Evolutionary conservation across 805 yeast species (phyloP).

Genomic region (Ogataea dorogensis): DNA sequence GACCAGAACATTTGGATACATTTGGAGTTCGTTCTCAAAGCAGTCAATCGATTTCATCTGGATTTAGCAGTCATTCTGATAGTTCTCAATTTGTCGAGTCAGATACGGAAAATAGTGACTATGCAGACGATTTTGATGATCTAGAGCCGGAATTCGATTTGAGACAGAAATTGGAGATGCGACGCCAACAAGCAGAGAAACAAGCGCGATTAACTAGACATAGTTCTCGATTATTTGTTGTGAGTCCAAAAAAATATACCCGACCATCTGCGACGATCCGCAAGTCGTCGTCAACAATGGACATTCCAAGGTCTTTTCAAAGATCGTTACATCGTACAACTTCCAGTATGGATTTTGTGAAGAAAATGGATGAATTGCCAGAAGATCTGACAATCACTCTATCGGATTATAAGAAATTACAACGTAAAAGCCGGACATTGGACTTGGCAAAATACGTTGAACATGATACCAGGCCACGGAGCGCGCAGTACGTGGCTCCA

Average conservation of each 20-base stretch:
- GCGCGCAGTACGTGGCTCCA: slow-evolving; percentile 10
- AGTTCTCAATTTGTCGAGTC: slow-evolving; percentile 26
- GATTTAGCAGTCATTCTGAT: slow-evolving; percentile 20
- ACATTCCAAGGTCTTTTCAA: slow-evolving; percentile 20
- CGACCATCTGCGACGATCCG: too few relatives aligned
- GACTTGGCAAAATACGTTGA: slow-evolving; percentile 32
- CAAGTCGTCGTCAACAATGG: slow-evolving; percentile 32
- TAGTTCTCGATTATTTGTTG: slow-evolving; percentile 7
- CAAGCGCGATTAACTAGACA: slow-evolving; percentile 2
- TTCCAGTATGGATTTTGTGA: slow-evolving; percentile 17
- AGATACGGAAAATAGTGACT: slow-evolving; percentile 35
- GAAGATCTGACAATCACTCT: slow-evolving; percentile 32
- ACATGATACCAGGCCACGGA: slow-evolving; percentile 10
- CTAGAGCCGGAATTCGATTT: slow-evolving; percentile 18
- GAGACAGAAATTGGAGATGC: slow-evolving; percentile 15
- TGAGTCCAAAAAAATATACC: slow-evolving; percentile 10
- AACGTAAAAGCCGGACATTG: slow-evolving; percentile 26
- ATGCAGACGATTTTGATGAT: slow-evolving; percentile 30
- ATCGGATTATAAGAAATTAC: slow-evolving; percentile 26
- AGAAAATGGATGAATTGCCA: slow-evolving; percentile 27
- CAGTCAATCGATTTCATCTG: slow-evolving; percentile 25
- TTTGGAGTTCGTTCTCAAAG: slow-evolving; percentile 23
- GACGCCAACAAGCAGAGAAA: slow-evolving; percentile 21
- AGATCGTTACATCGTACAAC: slow-evolving; percentile 6
- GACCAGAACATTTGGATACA: slow-evolving; percentile 8